phyloP scores from a whole-genome alignment of 2,329 filamentous ascomycete genomes.

The Didymella keratinophila region DNA sequence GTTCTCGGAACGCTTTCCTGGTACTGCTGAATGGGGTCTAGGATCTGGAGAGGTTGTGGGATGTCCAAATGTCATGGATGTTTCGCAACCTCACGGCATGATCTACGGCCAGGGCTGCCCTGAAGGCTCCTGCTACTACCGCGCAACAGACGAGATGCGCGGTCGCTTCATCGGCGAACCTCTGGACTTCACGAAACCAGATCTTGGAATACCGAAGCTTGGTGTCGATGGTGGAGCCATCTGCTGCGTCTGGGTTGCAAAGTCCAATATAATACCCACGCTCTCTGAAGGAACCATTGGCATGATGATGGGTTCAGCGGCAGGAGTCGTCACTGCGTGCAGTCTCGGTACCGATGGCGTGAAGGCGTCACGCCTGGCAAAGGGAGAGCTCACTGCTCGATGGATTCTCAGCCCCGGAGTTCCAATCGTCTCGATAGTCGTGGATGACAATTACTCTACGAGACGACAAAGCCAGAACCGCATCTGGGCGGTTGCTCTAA shows the following conservation, averaged over 20 bases:
- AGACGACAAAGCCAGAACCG: constrained; percentile 74
- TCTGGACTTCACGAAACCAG: constrained; percentile 66
- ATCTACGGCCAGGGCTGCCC: constrained; percentile 87
- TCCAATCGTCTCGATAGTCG: constrained; percentile 81
- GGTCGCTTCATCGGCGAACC: constrained; percentile 76
- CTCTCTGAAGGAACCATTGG: constrained; percentile 80
- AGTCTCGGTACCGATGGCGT: constrained; percentile 70
- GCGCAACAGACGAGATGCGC: constrained; percentile 74
- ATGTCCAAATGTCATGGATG: constrained; percentile 85
- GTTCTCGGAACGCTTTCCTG: constrained; percentile 78
- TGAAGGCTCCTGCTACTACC: constrained; percentile 81
- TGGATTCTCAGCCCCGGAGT: constrained; percentile 94
- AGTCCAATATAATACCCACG: constrained; percentile 74
- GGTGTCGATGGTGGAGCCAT: constrained; percentile 74
- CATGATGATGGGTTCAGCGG: constrained; percentile 82
- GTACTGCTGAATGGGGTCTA: constrained; percentile 77
- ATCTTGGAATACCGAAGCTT: constrained; percentile 78
- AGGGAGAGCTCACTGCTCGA: constrained; percentile 81
- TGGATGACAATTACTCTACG: constrained; percentile 82
- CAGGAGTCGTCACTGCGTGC: constrained; percentile 83
- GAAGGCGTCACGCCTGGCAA: constrained; percentile 68
- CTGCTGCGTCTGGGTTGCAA: constrained; percentile 88
- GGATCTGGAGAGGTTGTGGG: constrained; percentile 79
- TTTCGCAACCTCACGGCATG: constrained; percentile 85
- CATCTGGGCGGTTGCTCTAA: constrained; percentile 91